Base-by-base conservation (phyloP, 2,329 filamentous ascomycete species). In the Colletotrichum endophyticum region DNA sequence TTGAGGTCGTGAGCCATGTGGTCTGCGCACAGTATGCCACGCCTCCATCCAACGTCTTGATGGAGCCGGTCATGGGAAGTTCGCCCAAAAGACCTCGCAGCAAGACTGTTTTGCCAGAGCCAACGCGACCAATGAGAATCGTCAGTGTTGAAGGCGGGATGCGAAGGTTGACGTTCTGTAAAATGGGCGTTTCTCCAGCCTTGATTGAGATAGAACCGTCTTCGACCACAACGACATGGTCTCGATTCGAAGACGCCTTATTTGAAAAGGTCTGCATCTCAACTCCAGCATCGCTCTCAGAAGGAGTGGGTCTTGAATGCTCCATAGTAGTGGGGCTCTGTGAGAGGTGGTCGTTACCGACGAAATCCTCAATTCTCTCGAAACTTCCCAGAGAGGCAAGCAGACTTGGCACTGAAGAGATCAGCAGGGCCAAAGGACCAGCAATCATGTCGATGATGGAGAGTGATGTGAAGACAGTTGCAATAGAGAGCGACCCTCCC, bases 11-110 rank as follows among this genome's bases (percentile, higher is more conserved):
- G 2, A 81, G 78, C 80, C 80, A 82, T 1, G 80, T 78, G 3
- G 78, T 78, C 61, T 82, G 81, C 1, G 79, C 75, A 56, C 80
- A 81, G 36, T 80, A 81, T 15, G 80, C 79, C 1, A 77, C 77
- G 6, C 59, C 39, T 8, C 53, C 22, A 2, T 27, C n/a, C 8
- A 72, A 30, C 1, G 36, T 32, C 11, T 39, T 71, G 15, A 77
- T 13, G 2, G 56, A 28, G 2, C 78, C 72, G 3, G 12, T 72
- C 2, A 67, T 22, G 5, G 71, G 44, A 0, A 80, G 62, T 61
- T 80, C 77, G 3, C 78, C 78, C 15, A 79, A 57, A 15, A 80
- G 61, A 3, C 72, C 78, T 6, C 53, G 59, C 5, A 80, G 36
- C 0, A 80, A 64, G 2, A 75, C 59, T 1, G 66, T 78, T 39